Percentiles rank a stretch among this genome's conserved stretches.
Conservation (phyloP, 2,329 filamentous ascomycete genomes). For the Coleophoma eucalyptorum region DNA sequence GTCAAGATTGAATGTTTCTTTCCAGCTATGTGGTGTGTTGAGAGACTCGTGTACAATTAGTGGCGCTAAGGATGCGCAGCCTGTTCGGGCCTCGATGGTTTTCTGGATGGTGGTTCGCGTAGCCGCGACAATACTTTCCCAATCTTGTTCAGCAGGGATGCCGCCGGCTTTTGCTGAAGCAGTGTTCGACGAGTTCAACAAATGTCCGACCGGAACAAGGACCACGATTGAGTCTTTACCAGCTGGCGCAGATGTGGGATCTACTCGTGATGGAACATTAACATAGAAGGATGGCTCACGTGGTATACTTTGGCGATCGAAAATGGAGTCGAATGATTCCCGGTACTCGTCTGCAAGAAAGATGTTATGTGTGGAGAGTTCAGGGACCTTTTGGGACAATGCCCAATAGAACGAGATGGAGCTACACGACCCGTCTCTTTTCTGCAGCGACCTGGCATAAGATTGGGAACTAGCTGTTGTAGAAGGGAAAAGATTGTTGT, state of each 20-base stretch:
- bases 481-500: conserved; percentile 57
- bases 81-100: conserved; percentile 58
- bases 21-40: conserved; percentile 65
- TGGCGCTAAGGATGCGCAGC: conserved; percentile 40
- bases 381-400: conserved; percentile 53
- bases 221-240: conserved; percentile 65
- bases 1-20: conserved; percentile 67
- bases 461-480: conserved; percentile 8
- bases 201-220: conserved; percentile 68
- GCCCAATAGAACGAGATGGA: conserved; percentile 78
- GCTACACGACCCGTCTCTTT: conserved; percentile 60
- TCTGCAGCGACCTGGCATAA: conserved; percentile 36
- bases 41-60: conserved; percentile 49
- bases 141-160: conserved; percentile 46
- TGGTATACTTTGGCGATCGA: conserved; percentile 65
- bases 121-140: conserved; percentile 53
- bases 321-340: conserved; percentile 73
- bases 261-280: conserved; percentile 69
- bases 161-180: conserved; percentile 23
- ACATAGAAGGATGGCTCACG: conserved; percentile 71
- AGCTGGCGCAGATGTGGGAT: conserved; percentile 61
- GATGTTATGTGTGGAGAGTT: conserved; percentile 70
- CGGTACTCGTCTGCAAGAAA: conserved; percentile 72
- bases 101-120: conserved; percentile 57
- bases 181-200: conserved; percentile 43